Evolutionary conservation across 305 asterid species (phyloP).

Genomic region (Fraxinus sp.): DNA sequence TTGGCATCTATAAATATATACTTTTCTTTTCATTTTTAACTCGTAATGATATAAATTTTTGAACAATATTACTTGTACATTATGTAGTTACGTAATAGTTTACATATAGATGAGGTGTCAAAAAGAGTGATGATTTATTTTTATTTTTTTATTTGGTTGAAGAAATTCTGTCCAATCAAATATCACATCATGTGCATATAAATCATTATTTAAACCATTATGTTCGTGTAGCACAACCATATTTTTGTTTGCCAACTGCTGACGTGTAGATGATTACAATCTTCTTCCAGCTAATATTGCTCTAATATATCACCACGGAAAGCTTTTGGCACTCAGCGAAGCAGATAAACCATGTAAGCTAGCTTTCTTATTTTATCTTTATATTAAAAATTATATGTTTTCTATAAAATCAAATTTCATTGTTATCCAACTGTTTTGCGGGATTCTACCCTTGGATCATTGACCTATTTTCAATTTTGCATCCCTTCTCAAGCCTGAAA

Average conservation of each 20-base stretch:
- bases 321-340: conserved; percentile 86
- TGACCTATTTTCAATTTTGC: not conserved
- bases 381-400: conserved; percentile 7
- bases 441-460: not conserved
- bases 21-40: not conserved
- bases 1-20: conserved; percentile 3
- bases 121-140: too few species aligned
- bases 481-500: not conserved
- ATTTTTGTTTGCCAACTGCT: conserved; percentile 18
- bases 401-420: not conserved
- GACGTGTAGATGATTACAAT: conserved; percentile 23
- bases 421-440: not conserved
- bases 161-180: too few species aligned
- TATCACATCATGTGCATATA: too few species aligned
- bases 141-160: too few species aligned
- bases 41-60: not conserved
- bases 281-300: conserved; percentile 84
- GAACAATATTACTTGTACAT: too few species aligned
- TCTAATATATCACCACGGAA: conserved; percentile 76
- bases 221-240: too few species aligned
- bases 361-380: not conserved
- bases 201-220: too few species aligned
- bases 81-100: too few species aligned
- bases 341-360: conserved; percentile 95
- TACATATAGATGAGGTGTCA: too few species aligned